Conservation (phyloP, 805 yeast species). For the Priceomyces haplophilus region DNA sequence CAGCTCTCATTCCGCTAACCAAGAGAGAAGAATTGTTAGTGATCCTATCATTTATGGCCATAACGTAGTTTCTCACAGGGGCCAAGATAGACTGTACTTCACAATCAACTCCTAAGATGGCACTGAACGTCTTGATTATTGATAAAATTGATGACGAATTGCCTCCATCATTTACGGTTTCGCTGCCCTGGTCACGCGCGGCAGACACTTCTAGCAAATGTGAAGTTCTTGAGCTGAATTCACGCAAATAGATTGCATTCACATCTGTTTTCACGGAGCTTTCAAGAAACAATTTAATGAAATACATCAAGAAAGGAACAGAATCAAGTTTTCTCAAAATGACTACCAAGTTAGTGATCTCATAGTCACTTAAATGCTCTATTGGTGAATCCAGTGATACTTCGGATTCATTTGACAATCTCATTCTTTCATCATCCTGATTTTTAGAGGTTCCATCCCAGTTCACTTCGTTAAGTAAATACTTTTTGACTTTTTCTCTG, state of each 20-base stretch:
- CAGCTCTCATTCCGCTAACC: conserved; percentile 20
- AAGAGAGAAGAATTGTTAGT: conserved; percentile 24
- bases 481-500: conserved; percentile 48
- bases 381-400: conserved; percentile 6
- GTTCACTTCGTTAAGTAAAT: conserved; percentile 21
- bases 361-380: conserved; percentile 18
- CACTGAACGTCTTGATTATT: conserved; percentile 33
- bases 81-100: conserved; percentile 30
- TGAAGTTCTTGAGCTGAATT: conserved; percentile 64
- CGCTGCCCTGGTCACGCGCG: conserved; percentile 13
- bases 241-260: conserved; percentile 54
- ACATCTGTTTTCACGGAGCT: conserved; percentile 25
- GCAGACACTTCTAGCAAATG: conserved; percentile 65
- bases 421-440: no score
- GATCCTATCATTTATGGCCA: conserved; percentile 32
- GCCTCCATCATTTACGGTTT: conserved; percentile 19
- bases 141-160: conserved; percentile 33
- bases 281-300: conserved; percentile 24
- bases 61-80: conserved; percentile 27
- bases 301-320: conserved; percentile 32
- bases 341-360: conserved; percentile 23
- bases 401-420: no score
- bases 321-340: conserved; percentile 31
- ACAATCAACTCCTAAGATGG: conserved; percentile 26
- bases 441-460: conserved; percentile 24